A percentile compares a stretch with the other conserved stretches of the same genome.
Evolutionary conservation across 345 rosid species (phyloP).

Genomic region (Murraya paniculata): DNA sequence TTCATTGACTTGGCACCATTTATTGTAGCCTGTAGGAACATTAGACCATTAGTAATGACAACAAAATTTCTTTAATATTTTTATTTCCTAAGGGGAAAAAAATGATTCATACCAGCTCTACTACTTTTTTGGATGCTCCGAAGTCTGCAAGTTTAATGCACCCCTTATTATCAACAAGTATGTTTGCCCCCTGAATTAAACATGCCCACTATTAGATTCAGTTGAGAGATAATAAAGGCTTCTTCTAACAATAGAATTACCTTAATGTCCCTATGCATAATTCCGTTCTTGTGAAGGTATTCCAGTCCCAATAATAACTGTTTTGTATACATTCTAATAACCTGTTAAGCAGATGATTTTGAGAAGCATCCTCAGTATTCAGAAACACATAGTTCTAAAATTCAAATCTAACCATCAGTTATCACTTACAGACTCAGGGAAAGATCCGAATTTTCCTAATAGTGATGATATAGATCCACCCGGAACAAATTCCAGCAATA

Average conservation of each 20-base stretch:
- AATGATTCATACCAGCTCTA: constrained; percentile 45
- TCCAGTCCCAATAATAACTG: constrained; percentile 69
- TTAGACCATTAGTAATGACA: constrained; percentile 6
- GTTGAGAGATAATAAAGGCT: background rate
- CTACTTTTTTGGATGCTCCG: constrained; percentile 93
- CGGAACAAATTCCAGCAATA: constrained; percentile 75
- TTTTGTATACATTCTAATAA: constrained; percentile 68
- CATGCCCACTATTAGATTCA: constrained; percentile 8
- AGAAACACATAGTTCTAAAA: constrained; percentile 2
- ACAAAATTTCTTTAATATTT: background rate
- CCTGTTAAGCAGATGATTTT: constrained; percentile 36
- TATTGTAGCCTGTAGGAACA: constrained; percentile 63
- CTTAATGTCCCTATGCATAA: constrained; percentile 91
- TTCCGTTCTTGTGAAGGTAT: constrained; percentile 77
- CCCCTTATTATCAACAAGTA: constrained; percentile 87
- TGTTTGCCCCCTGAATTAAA: constrained; percentile 72
- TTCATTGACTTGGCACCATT: constrained; percentile 92
- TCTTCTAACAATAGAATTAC: constrained; percentile 23
- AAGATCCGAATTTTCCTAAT: constrained; percentile 78
- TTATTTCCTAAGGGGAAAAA: background rate
- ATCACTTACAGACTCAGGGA: constrained; percentile 73
- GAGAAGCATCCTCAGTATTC: background rate
- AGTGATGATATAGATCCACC: constrained; percentile 88
- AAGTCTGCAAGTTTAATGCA: constrained; percentile 91
- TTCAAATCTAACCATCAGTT: constrained; percentile 2